phyloP scores from a whole-genome alignment of 2,329 filamentous ascomycete species.

The Hymenoscyphus infarciens region DNA sequence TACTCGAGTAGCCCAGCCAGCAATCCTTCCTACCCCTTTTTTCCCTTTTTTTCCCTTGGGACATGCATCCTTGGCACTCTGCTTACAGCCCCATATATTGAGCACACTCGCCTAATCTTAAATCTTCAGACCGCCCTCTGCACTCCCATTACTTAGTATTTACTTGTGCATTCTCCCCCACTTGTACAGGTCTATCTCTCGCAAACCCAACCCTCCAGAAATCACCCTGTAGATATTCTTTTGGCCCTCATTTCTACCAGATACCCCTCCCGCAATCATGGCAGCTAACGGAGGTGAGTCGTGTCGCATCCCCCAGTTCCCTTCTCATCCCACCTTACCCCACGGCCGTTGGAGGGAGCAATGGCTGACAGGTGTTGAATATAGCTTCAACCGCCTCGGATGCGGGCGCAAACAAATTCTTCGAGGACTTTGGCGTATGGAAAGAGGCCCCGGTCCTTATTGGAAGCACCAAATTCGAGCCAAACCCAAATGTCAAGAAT shows the following conservation, averaged over 20 bases:
- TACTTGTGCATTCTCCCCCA: neutral
- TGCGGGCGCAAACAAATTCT: constrained; percentile 38
- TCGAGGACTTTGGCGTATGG: constrained; percentile 63
- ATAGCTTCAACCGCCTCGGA: constrained; percentile 18
- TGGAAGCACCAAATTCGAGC: constrained; percentile 67
- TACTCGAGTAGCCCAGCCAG: too few relatives aligned
- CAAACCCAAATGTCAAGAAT: constrained; percentile 66
- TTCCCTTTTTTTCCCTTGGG: neutral
- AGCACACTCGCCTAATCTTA: constrained; percentile 2
- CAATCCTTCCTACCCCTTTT: neutral
- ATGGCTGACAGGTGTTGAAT: neutral
- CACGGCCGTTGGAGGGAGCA: neutral
- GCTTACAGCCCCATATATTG: neutral
- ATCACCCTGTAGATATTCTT: neutral
- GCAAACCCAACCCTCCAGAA: neutral
- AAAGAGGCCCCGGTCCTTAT: constrained; percentile 66
- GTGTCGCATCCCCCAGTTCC: neutral
- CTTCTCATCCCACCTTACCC: constrained; percentile 1
- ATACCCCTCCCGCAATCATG: neutral
- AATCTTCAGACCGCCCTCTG: neutral
- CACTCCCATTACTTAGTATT: neutral
- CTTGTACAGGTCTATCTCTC: neutral
- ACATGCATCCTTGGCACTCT: neutral
- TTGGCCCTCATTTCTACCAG: neutral
- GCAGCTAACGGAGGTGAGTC: neutral